Evolutionary conservation across 257 asterid species (phyloP).

Genomic region (Eustoma russellianum): DNA sequence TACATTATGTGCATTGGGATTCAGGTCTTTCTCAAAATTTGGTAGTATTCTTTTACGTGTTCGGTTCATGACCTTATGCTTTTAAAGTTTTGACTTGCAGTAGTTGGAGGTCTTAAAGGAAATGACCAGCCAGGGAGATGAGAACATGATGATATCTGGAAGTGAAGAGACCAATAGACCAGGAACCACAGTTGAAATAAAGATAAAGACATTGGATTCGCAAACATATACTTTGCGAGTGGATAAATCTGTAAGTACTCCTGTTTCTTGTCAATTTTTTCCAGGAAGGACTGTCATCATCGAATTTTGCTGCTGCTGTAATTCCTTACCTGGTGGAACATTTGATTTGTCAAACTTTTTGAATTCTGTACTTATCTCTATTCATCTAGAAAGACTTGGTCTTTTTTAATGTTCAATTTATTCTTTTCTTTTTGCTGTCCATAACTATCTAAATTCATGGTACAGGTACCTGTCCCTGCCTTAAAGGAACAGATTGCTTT

Average conservation of each 20-base stretch:
- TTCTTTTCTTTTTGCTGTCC: neutral
- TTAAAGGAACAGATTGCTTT: conserved; percentile 82
- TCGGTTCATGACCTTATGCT: too few relatives aligned
- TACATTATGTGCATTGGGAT: too few relatives aligned
- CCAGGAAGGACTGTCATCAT: too few relatives aligned
- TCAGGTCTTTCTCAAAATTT: too few relatives aligned
- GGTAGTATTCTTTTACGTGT: too few relatives aligned
- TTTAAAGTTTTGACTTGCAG: neutral
- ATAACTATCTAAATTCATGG: neutral
- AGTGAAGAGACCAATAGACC: conserved; percentile 45
- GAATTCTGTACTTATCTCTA: neutral
- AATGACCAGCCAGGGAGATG: conserved; percentile 60
- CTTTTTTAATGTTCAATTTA: neutral
- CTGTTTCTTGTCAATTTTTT: neutral
- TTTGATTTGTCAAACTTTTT: neutral
- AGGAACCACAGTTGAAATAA: conserved; percentile 81
- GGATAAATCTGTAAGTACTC: conserved; percentile 59
- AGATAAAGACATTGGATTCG: conserved; percentile 90
- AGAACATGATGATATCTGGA: conserved; percentile 24
- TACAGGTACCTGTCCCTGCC: conserved; percentile 90
- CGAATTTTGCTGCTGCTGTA: too few relatives aligned
- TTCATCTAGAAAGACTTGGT: neutral
- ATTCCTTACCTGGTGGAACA: neutral
- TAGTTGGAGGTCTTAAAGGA: conserved; percentile 2
- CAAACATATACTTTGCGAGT: conserved; percentile 69